phyloP scores from a whole-genome alignment of 2,329 filamentous ascomycete genomes.

The Monilinia fructicola region DNA sequence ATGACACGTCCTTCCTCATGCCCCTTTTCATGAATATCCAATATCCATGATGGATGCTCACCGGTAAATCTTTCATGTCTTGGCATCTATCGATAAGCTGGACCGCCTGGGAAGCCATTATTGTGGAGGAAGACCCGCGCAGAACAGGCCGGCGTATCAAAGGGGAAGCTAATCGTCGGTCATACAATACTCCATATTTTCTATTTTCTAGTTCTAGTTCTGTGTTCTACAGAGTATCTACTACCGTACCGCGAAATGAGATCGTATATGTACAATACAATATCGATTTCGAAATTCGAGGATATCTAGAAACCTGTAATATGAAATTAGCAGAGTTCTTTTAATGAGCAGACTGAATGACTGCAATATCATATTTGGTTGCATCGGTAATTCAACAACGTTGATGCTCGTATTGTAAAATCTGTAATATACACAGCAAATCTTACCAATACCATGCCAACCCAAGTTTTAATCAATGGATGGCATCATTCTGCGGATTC shows the following conservation, averaged over 20 bases:
- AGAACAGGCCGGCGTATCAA: conserved; percentile 3
- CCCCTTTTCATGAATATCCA: conserved; percentile 5
- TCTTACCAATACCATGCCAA: background rate
- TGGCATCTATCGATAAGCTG: conserved; percentile 5
- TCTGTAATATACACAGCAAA: conserved; percentile 3
- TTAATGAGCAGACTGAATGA: background rate
- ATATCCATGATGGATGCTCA: background rate
- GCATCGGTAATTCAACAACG: background rate
- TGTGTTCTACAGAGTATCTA: too few relatives aligned
- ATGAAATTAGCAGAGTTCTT: background rate
- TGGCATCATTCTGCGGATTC: conserved; percentile 7
- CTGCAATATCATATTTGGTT: background rate
- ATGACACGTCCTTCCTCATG: background rate
- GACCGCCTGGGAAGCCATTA: background rate
- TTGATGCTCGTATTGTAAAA: conserved; percentile 11
- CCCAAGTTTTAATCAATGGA: background rate
- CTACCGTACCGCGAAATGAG: too few relatives aligned
- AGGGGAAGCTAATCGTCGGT: background rate
- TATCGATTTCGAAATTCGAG: background rate
- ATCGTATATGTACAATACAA: background rate
- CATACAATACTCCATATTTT: too few relatives aligned
- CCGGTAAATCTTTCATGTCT: conserved; percentile 2
- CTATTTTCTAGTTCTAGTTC: too few relatives aligned
- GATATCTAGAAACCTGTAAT: background rate
- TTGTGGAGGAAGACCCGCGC: conserved; percentile 9